Conservation (phyloP, 257 asterid species). For the Primulina huaijiensis region DNA sequence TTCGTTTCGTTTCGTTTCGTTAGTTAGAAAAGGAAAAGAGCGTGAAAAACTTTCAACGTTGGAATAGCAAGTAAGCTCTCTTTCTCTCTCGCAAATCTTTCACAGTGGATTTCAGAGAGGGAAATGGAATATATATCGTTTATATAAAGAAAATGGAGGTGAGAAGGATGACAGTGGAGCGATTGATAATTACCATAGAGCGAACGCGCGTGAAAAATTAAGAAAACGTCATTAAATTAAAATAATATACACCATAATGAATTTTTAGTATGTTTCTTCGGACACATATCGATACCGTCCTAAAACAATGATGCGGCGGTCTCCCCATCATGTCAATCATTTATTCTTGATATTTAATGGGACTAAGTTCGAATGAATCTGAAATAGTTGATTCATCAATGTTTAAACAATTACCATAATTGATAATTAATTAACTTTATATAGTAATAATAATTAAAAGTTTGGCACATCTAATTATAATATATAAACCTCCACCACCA, state of each 20-base stretch:
- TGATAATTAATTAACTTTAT: not conserved
- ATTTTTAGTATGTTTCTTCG: too few species aligned
- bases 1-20: not conserved
- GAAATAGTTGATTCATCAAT: not conserved
- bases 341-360: constrained; percentile 3
- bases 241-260: too few species aligned
- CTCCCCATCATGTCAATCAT: too few species aligned
- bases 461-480: constrained; percentile 15
- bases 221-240: not conserved
- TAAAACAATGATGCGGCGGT: too few species aligned
- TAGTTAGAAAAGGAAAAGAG: constrained; percentile 4
- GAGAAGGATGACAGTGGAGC: constrained; percentile 23
- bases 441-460: constrained; percentile 15
- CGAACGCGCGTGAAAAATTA: constrained; percentile 10
- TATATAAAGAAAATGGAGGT: constrained; percentile 17
- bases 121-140: constrained; percentile 27
- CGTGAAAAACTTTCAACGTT: constrained; percentile 34
- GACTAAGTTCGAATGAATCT: constrained; percentile 7
- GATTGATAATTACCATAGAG: not conserved
- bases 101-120: constrained; percentile 17
- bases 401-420: not conserved
- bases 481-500: constrained; percentile 11
- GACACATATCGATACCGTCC: too few species aligned
- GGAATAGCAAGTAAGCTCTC: constrained; percentile 37
- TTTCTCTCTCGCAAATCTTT: constrained; percentile 18